Percentiles rank a stretch among this genome's conserved stretches.
These are phyloP conservation scores for Pezicula radicicola DNA, from an alignment of 2,329 filamentous ascomycete genomes.

Conservation along the genomic window DNA sequence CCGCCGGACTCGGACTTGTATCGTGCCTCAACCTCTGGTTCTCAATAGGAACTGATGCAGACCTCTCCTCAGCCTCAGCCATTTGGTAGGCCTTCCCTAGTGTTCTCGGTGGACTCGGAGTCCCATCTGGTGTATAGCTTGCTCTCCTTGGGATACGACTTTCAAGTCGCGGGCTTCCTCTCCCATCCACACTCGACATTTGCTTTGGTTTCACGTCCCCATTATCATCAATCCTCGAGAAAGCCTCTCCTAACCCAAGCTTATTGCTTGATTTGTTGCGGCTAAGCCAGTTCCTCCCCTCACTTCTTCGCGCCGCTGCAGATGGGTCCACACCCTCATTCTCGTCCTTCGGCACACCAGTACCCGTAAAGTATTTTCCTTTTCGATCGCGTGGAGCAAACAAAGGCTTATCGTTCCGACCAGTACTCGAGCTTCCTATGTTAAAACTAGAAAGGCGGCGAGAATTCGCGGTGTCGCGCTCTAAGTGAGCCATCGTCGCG, in stretches of 20 bases:
- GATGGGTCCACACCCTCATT: not conserved
- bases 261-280: not conserved
- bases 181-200: not conserved
- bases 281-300: conserved; percentile 6
- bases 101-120: conserved; percentile 6
- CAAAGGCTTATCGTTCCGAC: not conserved
- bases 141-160: conserved; percentile 11
- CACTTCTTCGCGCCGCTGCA: not conserved
- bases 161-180: not conserved
- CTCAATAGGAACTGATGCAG: conserved; percentile 3
- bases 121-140: conserved; percentile 3
- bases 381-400: not conserved
- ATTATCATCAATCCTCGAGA: conserved; percentile 10
- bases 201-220: conserved; percentile 3
- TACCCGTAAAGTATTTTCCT: not conserved
- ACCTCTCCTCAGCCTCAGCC: conserved; percentile 3
- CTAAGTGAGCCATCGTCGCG: conserved; percentile 4
- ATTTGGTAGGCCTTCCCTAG: conserved; percentile 1
- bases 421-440: not conserved
- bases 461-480: conserved; percentile 1
- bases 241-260: conserved; percentile 13
- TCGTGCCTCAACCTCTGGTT: conserved; percentile 10
- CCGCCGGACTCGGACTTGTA: conserved; percentile 19
- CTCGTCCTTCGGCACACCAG: not conserved
- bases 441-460: not conserved